Percentiles rank a stretch among this genome's conserved stretches.
These are phyloP conservation scores for Rosa chinensis DNA, from an alignment of 306 rosid species.

Conservation along the genomic window DNA sequence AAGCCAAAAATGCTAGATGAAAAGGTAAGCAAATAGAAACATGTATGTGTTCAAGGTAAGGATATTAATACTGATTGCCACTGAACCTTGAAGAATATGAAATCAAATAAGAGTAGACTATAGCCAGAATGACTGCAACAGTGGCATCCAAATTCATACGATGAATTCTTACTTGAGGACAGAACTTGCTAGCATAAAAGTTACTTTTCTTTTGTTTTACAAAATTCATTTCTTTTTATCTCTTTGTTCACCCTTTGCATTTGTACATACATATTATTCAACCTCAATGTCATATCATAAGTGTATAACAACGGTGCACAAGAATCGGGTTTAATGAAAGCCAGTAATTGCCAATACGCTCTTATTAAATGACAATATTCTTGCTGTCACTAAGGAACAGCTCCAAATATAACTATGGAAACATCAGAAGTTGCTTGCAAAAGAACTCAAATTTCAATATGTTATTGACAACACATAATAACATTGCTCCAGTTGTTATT, in stretches of 20 bases:
- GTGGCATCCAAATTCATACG: neutral
- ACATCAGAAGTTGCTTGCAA: neutral
- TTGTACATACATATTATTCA: neutral
- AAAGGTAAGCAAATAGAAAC: neutral
- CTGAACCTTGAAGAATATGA: neutral
- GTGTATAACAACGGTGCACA: neutral
- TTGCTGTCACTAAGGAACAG: neutral
- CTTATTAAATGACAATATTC: neutral
- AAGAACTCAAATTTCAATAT: neutral
- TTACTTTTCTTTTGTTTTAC: neutral
- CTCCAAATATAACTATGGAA: neutral
- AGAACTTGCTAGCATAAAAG: neutral
- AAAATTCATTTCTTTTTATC: neutral
- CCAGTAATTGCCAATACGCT: neutral
- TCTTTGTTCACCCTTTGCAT: neutral
- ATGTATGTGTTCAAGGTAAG: neutral
- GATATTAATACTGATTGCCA: neutral
- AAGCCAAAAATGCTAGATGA: neutral
- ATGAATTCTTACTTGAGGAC: constrained; percentile 5
- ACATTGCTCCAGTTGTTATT: neutral
- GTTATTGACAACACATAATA: neutral
- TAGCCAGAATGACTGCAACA: neutral
- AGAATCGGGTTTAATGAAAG: neutral
- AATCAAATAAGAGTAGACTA: neutral
- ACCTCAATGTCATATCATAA: neutral